These are phyloP conservation scores for Saksenaea oblongispora DNA, from an alignment of 371 early-diverging fungal genomes.

Conservation along the genomic window DNA sequence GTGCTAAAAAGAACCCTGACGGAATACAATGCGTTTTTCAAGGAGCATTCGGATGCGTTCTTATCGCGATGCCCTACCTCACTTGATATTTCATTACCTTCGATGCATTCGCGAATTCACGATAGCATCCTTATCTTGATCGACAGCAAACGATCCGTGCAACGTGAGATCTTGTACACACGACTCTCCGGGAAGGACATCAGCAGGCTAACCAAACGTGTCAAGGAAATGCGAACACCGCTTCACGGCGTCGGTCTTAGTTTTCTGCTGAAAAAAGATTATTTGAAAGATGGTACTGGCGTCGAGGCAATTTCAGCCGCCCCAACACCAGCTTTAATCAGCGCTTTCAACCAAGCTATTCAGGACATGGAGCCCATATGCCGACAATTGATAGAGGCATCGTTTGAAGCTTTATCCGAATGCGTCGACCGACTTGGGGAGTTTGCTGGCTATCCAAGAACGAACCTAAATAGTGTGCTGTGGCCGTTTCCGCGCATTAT, in stretches of 20 bases:
- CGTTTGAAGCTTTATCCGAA: constrained; percentile 3
- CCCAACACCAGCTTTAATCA: background rate
- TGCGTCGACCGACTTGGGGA: constrained; percentile 3
- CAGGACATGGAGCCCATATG: constrained; percentile 1
- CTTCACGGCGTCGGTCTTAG: constrained; percentile 43
- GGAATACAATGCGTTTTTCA: constrained; percentile 30
- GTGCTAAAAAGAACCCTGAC: constrained; percentile 24
- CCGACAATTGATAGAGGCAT: constrained; percentile 9
- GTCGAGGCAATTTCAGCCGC: background rate
- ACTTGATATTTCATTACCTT: constrained; percentile 16
- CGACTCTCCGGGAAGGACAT: constrained; percentile 34
- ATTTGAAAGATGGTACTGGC: background rate
- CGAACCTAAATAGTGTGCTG: constrained; percentile 25
- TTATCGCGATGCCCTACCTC: constrained; percentile 4
- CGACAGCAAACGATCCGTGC: constrained; percentile 45
- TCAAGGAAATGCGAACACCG: constrained; percentile 27
- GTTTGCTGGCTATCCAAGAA: constrained; percentile 23
- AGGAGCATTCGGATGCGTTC: constrained; percentile 39
- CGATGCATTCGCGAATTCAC: constrained; percentile 28
- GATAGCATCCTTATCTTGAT: constrained; percentile 31
- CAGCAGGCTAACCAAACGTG: constrained; percentile 23
- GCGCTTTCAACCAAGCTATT: background rate
- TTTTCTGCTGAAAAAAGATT: constrained; percentile 27
- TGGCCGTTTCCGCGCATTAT: constrained; percentile 45
- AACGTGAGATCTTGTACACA: constrained; percentile 37